Evolutionary conservation across 768 basidiomycete species (phyloP), one percentile per base, ranked within the genome.

Genomic region (Tricholoma saponaceum): DNA sequence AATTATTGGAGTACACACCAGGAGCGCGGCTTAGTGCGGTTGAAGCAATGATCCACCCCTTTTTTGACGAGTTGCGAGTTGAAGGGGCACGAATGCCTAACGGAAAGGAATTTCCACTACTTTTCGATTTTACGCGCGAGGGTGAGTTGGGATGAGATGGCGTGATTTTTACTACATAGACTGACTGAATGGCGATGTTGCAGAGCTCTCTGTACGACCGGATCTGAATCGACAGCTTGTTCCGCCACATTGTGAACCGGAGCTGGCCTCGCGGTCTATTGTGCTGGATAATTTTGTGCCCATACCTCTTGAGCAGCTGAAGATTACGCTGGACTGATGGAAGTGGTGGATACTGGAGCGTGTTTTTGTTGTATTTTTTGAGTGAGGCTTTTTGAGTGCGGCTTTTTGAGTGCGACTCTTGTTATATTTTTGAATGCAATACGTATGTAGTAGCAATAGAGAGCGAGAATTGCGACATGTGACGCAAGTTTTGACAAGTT

Each of bases 1-100:
- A 92, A 72, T 78, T 99, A 60, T 80, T 99, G 65, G 96, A 98
- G 69, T 99, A 99, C 76, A 99, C 97, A n/a, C 97, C 97, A 8
- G 88, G 88, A 46, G 89, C 92, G 30, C 88, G 97, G 53, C 72
- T 96, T 73, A 92, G 90, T 64, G 89, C 94, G 1, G 82, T 94
- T 65, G 89, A 93, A 73, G 90, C 91, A 23, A 93, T 96, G 93
- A 81, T 92, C 61, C 87, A 96, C 70, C 86, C 91, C 25, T 95
- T 98, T 88, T 99, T 99, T 72, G 95, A 98, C 69, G 97, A 99
- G 74, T 74, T 99, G 65, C 85, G 93, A 61, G 82, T 81, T 43
- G 92, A 95, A 69, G 94, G 92, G 0, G 90, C 92, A 46, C 85
- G 87, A 73, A 92, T 99, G 92, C 95, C 95, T 7, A 54, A 28